Evolutionary conservation across 1,284 basidiomycete species (phyloP).

Genomic region (Leccinum subatratum): DNA sequence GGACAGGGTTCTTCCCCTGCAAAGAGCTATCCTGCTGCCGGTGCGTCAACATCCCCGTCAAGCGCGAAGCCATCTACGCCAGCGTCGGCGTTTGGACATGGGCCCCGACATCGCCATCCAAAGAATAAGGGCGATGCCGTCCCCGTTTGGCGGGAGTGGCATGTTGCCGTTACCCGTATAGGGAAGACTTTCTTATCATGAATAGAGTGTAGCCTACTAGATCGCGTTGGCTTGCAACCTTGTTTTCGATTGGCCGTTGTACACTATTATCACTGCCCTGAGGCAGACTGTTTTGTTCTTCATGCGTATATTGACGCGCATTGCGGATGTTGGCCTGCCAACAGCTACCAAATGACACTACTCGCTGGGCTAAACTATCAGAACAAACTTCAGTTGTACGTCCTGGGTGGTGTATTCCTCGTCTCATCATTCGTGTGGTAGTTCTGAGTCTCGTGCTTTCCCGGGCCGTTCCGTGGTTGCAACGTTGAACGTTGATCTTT

Average conservation of each 20-base stretch:
- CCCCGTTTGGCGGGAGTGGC: too few species aligned
- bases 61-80: slow-evolving; percentile 15
- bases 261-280: slow-evolving; percentile 80
- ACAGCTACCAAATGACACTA: slow-evolving; percentile 92
- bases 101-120: slow-evolving; percentile 13
- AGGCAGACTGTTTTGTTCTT: slow-evolving; percentile 55
- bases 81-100: slow-evolving; percentile 1
- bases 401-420: slow-evolving; percentile 81
- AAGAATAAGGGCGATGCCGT: slow-evolving; percentile 16
- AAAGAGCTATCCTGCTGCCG: slow-evolving; percentile 8
- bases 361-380: slow-evolving; percentile 82
- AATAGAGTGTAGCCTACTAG: too few species aligned
- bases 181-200: too few species aligned
- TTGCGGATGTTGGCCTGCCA: slow-evolving; percentile 72
- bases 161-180: too few species aligned
- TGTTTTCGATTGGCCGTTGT: slow-evolving; percentile 84
- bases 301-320: slow-evolving; percentile 6
- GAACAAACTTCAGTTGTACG: slow-evolving; percentile 79
- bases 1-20: slow-evolving; percentile 15
- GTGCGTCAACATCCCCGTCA: slow-evolving; percentile 8
- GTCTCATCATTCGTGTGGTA: slow-evolving; percentile 86
- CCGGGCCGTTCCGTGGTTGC: slow-evolving; percentile 94
- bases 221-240: too few species aligned
- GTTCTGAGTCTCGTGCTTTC: too few species aligned
- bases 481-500: too few species aligned